Evolutionary conservation across 83 land plant species (phyloP), one percentile per base, ranked within the genome.

Genomic region (Diphasiastrum complanatum): DNA sequence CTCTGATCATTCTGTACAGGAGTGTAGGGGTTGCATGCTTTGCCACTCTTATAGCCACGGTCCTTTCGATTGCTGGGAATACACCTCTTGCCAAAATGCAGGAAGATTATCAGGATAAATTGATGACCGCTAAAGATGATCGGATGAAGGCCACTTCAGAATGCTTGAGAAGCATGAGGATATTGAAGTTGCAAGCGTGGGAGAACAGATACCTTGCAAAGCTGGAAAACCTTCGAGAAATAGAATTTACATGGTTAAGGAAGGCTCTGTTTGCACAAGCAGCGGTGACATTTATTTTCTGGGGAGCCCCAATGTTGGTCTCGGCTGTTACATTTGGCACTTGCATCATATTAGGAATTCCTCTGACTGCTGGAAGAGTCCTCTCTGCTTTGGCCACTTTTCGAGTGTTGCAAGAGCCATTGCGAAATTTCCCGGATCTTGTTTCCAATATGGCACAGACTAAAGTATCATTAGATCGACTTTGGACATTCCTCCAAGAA

Each of bases 111-210:
- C 99, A 95, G 63, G 87, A 82, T 48, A 81, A 81, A 35, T 66
- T 95, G 38, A 95, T 95, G 99, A 63, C 75, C 18, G 89, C 99
- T 1, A 95, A 95, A 72, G 99, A 95, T 67, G 93, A 89, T 0
- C 70, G 99, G 5, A 89, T 95, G 99, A 91, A 85, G 41, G 81
- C 76, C 35, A 89, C 97, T 2, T 83, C 99, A 0, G 99, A 95
- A 64, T 82, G 84, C 35, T 58, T 95, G 51, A 79, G 85, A 58
- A 95, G 83, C 59, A 95, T 95, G 97, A 76, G 89, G 50, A 82
- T 86, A 47, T 64, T 95, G 34, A 95, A 95, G 78, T 67, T 95
- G 36, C 96, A 95, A 48, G 96, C 97, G 27, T 95, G 99, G 99
- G 99, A 95, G 62, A 83, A 81, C 2, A 73, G 91, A 29, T 86